A percentile compares a stretch with the other conserved stretches of the same genome.
phyloP scores from a whole-genome alignment of 257 asterid genomes.

The Echium plantagineum region DNA sequence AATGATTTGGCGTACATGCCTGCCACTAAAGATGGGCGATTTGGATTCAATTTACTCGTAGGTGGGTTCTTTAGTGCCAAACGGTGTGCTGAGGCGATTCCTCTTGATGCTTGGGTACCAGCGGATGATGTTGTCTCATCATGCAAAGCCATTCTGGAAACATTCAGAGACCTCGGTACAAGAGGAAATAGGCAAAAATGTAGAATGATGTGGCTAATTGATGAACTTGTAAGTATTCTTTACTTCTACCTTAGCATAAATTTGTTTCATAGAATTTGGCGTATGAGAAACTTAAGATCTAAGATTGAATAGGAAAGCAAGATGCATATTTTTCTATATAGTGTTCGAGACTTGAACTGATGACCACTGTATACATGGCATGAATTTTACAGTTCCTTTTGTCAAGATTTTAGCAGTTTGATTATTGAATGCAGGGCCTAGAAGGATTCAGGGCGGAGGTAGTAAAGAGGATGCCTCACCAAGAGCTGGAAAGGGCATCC shows the following conservation, averaged over 20 bases:
- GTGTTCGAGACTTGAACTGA: not conserved
- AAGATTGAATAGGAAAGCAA: no score
- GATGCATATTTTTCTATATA: not conserved
- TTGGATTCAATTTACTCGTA: slow-evolving; percentile 84
- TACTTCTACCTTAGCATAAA: not conserved
- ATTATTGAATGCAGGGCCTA: slow-evolving; percentile 45
- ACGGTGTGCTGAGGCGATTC: slow-evolving; percentile 91
- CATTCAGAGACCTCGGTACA: slow-evolving; percentile 76
- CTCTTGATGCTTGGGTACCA: slow-evolving; percentile 96
- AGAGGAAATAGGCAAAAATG: slow-evolving; percentile 90
- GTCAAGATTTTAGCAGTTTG: not conserved
- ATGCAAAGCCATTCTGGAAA: slow-evolving; percentile 70
- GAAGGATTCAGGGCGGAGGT: slow-evolving; percentile 85
- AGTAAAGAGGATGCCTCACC: slow-evolving; percentile 65
- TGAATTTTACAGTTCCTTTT: not conserved
- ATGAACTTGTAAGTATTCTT: slow-evolving; percentile 72
- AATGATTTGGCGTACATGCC: slow-evolving; percentile 98
- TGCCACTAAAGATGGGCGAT: slow-evolving; percentile 56
- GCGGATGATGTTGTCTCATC: slow-evolving; percentile 70
- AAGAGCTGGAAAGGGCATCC: slow-evolving; percentile 53
- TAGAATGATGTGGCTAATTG: slow-evolving; percentile 98
- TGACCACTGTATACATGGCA: not conserved
- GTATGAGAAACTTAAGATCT: not conserved
- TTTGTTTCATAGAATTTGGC: not conserved
- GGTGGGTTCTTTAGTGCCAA: slow-evolving; percentile 95